Percentiles rank a stretch among this genome's conserved stretches.
These are phyloP conservation scores for Corrigiola litoralis DNA, from an alignment of 179 eudicot species.

Conservation along the genomic window DNA sequence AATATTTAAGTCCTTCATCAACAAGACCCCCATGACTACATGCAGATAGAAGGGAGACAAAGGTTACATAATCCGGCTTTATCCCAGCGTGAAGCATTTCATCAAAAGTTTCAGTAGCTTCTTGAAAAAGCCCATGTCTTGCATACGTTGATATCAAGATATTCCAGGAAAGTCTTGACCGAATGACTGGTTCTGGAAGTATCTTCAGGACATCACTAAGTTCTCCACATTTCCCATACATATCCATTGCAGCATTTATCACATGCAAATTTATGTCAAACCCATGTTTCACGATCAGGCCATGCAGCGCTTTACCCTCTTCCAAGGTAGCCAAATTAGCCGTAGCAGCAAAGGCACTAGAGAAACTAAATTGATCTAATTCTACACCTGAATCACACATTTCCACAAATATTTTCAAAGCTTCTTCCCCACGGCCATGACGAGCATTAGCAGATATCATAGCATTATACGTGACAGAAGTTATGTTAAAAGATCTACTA, in stretches of 20 bases:
- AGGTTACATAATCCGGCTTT: conserved; percentile 17
- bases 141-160: conserved; percentile 63
- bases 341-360: conserved; percentile 63
- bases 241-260: conserved; percentile 58
- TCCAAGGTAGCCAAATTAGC: conserved; percentile 66
- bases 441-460: conserved; percentile 75
- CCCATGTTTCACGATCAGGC: conserved; percentile 48
- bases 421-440: conserved; percentile 63
- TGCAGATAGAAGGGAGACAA: conserved; percentile 18
- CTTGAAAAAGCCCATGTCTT: conserved; percentile 51
- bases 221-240: conserved; percentile 84
- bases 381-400: conserved; percentile 46
- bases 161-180: conserved; percentile 66
- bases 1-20: conserved; percentile 59
- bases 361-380: conserved; percentile 65
- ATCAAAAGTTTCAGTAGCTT: conserved; percentile 52
- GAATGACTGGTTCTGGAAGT: conserved; percentile 44
- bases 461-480: conserved; percentile 59
- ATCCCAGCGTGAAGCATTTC: conserved; percentile 16
- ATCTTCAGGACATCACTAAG: conserved; percentile 54
- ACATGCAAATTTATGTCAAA: conserved; percentile 45
- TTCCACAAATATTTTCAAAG: conserved; percentile 42
- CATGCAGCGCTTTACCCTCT: conserved; percentile 66
- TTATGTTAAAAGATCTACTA: conserved; percentile 33
- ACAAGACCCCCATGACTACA: conserved; percentile 26